These are phyloP conservation scores for Pezicula carpinea DNA, from an alignment of 2,329 filamentous ascomycete genomes.

Conservation along the genomic window DNA sequence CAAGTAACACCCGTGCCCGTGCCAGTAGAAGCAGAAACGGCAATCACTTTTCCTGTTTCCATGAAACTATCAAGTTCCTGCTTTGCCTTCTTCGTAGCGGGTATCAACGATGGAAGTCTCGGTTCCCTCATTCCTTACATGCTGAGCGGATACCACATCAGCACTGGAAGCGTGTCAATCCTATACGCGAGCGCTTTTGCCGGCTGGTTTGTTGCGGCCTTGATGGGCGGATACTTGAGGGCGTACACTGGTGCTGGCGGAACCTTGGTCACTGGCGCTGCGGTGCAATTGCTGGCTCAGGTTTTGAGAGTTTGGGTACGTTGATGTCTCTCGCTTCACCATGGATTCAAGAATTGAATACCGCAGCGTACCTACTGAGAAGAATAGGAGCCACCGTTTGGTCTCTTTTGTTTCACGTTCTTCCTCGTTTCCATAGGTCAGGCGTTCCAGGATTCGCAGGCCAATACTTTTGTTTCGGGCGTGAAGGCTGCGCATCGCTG, in stretches of 20 bases:
- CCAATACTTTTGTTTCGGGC: conserved; percentile 55
- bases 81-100: conserved; percentile 62
- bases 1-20: too few relatives aligned
- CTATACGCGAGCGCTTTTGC: conserved; percentile 35
- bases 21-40: too few relatives aligned
- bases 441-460: conserved; percentile 59
- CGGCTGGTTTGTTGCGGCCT: conserved; percentile 55
- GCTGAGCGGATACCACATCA: conserved; percentile 49
- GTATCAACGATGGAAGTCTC: conserved; percentile 60
- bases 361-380: not conserved
- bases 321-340: not conserved
- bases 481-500: conserved; percentile 50
- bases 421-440: conserved; percentile 54
- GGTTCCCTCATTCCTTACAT: conserved; percentile 61
- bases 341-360: not conserved
- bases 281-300: conserved; percentile 49
- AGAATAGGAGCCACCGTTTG: conserved; percentile 43
- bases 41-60: too few relatives aligned
- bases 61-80: conserved; percentile 50
- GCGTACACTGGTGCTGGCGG: conserved; percentile 50
- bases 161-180: conserved; percentile 45
- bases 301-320: conserved; percentile 46
- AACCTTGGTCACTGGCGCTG: conserved; percentile 51
- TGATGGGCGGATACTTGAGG: conserved; percentile 49
- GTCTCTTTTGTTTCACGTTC: conserved; percentile 52